Evolutionary conservation across 495 filamentous ascomycete genomes (phyloP), one percentile per base, ranked within the genome.

Genomic region (Daldinia decipiens): DNA sequence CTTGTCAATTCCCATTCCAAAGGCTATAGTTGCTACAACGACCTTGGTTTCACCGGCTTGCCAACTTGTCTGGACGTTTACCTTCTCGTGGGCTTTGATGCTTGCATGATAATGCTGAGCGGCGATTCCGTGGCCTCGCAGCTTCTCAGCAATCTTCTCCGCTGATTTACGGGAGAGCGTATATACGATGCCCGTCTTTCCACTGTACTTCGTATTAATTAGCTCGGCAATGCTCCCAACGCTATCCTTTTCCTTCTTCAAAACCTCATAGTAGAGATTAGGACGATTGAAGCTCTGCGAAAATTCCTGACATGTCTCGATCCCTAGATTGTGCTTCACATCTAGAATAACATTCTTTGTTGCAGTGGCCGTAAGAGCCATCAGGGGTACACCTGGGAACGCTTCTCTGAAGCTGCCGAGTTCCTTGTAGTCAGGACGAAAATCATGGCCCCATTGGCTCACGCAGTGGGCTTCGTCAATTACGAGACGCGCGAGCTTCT

Each of bases 1-100:
- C 78, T 99, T 99, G 80, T 99, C 95, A 60, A 99, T 98, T 15
- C 95, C 95, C 95, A 99, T 99, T 9, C 95, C 95, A 76, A 99
- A 99, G 29, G 95, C 95, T 78, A 98, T 98, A 0, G 95, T 99
- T n/a, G 95, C 96, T 29, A 99, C 95, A 26, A 99, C 95, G 36
- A 99, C 93, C 65, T 97, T 90, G 67, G 87, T 86, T 65, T 81
- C 80, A 2, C 93, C 92, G 24, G 78, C 76, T 76, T 98, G 96
- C 95, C 95, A 99, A 4, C 88, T 73, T 61, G 85, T 85, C 75
- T 98, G 96, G 5, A 94, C 84, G 5, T 84, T 59, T 1, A 80
- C 78, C 77, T 92, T 95, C 17, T 90, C 85, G 7, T 84, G 72
- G 0, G 89, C 61, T 2, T 87, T 78, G 80, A 98, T 88, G 5